phyloP scores from a whole-genome alignment of 176 grass and related monocot species.

The Zea luxurians region DNA sequence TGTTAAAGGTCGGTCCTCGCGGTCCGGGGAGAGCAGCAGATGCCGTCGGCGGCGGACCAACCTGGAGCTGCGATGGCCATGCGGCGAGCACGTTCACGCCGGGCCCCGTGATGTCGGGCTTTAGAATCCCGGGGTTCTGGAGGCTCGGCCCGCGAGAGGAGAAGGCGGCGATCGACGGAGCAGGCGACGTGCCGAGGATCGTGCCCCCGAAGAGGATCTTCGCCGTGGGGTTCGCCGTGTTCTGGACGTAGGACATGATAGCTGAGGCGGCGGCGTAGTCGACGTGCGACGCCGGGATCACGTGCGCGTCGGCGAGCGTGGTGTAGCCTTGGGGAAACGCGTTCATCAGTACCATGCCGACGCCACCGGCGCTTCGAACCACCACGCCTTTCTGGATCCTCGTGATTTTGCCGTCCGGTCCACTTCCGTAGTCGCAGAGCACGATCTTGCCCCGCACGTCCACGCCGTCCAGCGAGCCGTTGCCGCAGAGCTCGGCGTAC shows the following conservation, averaged over 20 bases:
- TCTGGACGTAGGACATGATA: neutral
- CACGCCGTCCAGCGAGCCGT: constrained; percentile 30
- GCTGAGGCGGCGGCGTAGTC: neutral
- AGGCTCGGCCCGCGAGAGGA: neutral
- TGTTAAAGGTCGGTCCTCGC: constrained; percentile 47
- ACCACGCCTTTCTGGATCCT: neutral
- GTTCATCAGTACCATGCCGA: neutral
- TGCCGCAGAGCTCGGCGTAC: constrained; percentile 22
- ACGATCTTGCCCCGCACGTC: constrained; percentile 65
- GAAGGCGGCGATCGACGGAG: neutral
- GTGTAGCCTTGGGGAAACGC: neutral
- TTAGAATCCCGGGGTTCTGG: neutral
- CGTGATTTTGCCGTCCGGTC: neutral
- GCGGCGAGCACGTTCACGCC: neutral
- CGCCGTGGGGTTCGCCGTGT: neutral
- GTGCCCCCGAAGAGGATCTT: neutral
- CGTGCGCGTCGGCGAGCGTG: constrained; percentile 4
- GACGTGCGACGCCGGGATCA: constrained; percentile 1
- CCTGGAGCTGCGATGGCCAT: neutral
- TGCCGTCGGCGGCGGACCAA: neutral
- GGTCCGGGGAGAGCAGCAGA: neutral
- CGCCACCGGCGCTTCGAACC: neutral
- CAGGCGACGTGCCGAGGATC: neutral
- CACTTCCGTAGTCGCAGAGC: constrained; percentile 34
- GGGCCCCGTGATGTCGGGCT: neutral